A percentile compares a stretch with the other conserved stretches of the same genome.
These are phyloP conservation scores for Bifiguratus adelaidae DNA, from an alignment of 192 early-diverging fungal genomes.

Conservation along the genomic window DNA sequence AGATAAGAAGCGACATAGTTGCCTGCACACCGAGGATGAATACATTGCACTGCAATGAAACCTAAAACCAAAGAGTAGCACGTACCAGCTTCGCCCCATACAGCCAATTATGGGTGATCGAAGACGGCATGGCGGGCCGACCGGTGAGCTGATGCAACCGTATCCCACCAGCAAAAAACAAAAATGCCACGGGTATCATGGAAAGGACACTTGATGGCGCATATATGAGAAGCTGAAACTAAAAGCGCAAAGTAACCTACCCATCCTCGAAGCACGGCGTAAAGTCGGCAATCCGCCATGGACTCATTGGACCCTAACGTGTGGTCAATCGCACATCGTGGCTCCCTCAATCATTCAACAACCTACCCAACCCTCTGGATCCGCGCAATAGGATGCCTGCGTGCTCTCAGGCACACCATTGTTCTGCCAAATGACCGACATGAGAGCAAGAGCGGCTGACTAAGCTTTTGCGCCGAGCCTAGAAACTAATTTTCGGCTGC, in stretches of 20 bases:
- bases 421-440: too few species aligned
- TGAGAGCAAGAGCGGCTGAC: too few species aligned
- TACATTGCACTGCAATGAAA: conserved; percentile 1
- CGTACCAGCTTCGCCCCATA: conserved; percentile 22
- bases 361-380: not conserved
- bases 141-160: conserved; percentile 20
- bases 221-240: not conserved
- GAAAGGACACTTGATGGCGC: conserved; percentile 3
- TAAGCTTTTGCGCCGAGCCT: too few species aligned
- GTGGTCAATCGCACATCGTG: not conserved
- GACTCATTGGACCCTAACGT: not conserved
- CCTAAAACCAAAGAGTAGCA: not conserved
- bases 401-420: too few species aligned
- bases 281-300: not conserved
- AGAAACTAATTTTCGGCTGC: too few species aligned
- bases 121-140: conserved; percentile 6
- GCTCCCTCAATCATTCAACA: not conserved
- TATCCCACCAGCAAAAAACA: conserved; percentile 27
- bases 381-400: too few species aligned
- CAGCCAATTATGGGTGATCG: conserved; percentile 15
- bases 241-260: not conserved
- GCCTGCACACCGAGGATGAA: conserved; percentile 5
- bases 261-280: not conserved
- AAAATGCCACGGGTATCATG: conserved; percentile 13
- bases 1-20: conserved; percentile 5